Conservation (phyloP, 2,329 filamentous ascomycete genomes). For the Aspergillus persii region DNA sequence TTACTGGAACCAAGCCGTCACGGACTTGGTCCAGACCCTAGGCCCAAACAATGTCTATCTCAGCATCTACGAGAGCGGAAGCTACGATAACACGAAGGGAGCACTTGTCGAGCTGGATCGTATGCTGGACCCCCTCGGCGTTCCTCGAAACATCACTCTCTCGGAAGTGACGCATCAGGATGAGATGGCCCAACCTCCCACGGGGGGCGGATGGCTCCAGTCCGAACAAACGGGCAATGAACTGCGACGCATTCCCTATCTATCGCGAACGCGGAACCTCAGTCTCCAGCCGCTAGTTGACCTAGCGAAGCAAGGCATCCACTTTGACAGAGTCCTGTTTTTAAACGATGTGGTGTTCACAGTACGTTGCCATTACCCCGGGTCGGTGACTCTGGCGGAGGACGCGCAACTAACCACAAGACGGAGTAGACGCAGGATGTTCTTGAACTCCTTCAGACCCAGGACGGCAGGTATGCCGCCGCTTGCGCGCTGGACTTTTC, state of each 20-base stretch:
- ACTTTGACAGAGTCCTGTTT: neutral
- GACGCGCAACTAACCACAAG: neutral
- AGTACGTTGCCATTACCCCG: neutral
- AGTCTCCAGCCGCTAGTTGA: neutral
- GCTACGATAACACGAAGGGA: neutral
- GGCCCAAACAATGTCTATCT: neutral
- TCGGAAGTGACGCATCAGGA: neutral
- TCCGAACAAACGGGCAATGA: neutral
- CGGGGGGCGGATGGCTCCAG: neutral
- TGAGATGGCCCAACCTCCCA: neutral
- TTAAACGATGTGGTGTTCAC: conserved; percentile 2
- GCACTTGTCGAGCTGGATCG: neutral
- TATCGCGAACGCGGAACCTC: neutral
- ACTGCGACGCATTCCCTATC: neutral
- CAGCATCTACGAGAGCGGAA: conserved; percentile 1
- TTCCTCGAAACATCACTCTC: neutral
- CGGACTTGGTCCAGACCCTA: neutral
- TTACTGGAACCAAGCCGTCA: neutral
- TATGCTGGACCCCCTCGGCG: neutral
- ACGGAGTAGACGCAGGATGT: neutral
- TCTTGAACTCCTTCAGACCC: neutral
- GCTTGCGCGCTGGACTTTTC: neutral
- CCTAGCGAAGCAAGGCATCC: neutral
- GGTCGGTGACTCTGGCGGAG: neutral
- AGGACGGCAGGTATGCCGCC: neutral